phyloP scores from a whole-genome alignment of 164 flowering plant species.

The Tinospora cordifolia region DNA sequence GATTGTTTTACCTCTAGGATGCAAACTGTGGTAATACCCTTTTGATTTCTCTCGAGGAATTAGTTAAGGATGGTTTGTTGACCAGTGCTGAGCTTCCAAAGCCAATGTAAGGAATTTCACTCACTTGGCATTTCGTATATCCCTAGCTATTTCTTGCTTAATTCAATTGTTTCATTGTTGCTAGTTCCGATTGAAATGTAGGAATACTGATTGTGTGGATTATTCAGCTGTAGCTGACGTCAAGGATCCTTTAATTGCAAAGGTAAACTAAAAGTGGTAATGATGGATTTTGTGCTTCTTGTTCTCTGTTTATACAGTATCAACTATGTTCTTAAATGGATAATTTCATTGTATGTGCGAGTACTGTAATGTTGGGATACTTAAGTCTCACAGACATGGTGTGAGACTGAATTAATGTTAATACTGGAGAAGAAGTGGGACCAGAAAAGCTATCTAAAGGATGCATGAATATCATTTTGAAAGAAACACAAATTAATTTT shows the following conservation, averaged over 20 bases:
- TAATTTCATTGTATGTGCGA: neutral
- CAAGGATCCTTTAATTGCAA: conserved; percentile 77
- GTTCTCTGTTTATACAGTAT: neutral
- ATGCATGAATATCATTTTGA: too few relatives aligned
- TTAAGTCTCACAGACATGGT: too few relatives aligned
- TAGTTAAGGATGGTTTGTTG: conserved; percentile 85
- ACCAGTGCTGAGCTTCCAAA: conserved; percentile 71
- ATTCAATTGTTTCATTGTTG: neutral
- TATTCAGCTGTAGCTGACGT: conserved; percentile 49
- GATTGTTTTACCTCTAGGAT: conserved; percentile 44
- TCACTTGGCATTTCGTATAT: conserved; percentile 2
- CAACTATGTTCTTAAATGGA: neutral
- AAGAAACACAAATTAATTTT: too few relatives aligned
- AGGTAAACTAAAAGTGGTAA: conserved; percentile 33
- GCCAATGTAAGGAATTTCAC: conserved; percentile 49
- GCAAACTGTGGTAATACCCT: conserved; percentile 98
- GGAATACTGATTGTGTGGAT: conserved; percentile 57
- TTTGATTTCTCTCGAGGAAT: conserved; percentile 90
- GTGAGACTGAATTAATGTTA: too few relatives aligned
- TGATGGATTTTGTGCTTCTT: neutral
- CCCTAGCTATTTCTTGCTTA: neutral
- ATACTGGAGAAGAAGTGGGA: too few relatives aligned
- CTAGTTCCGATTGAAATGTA: conserved; percentile 19
- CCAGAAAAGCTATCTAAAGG: too few relatives aligned
- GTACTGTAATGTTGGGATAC: too few relatives aligned